Conservation (phyloP, 2,329 filamentous ascomycete genomes). For the Daldinia sp. region DNA sequence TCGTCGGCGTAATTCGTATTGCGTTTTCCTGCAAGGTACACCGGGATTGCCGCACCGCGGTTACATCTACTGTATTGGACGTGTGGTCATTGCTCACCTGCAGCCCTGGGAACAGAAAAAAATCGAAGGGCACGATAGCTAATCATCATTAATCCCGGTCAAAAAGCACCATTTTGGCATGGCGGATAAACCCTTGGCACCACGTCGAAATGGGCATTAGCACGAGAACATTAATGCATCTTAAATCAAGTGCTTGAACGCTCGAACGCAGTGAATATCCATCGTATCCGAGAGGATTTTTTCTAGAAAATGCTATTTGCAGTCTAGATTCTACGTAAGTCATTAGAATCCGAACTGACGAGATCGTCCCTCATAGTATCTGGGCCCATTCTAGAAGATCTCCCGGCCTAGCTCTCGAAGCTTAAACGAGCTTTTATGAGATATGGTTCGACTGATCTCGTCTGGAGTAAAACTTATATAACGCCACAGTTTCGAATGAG, state of each 20-base stretch:
- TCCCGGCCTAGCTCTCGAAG: not conserved
- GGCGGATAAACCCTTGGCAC: constrained; percentile 21
- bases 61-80: constrained; percentile 33
- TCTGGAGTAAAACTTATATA: too few species aligned
- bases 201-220: constrained; percentile 32
- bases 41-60: constrained; percentile 27
- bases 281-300: constrained; percentile 15
- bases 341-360: not conserved
- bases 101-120: constrained; percentile 9
- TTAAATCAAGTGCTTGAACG: constrained; percentile 8
- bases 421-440: not conserved
- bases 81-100: constrained; percentile 27
- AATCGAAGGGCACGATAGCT: constrained; percentile 16
- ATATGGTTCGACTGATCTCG: not conserved
- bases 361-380: not conserved
- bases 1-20: not conserved
- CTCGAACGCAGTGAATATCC: constrained; percentile 8
- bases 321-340: not conserved
- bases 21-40: constrained; percentile 20
- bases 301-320: constrained; percentile 31
- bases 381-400: not conserved
- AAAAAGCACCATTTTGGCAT: constrained; percentile 18
- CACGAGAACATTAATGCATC: constrained; percentile 21
- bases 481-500: too few species aligned
- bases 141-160: constrained; percentile 28